These are phyloP conservation scores for Aspergillus novofumigatus DNA, from an alignment of 2,329 filamentous ascomycete species.

Conservation along the genomic window DNA sequence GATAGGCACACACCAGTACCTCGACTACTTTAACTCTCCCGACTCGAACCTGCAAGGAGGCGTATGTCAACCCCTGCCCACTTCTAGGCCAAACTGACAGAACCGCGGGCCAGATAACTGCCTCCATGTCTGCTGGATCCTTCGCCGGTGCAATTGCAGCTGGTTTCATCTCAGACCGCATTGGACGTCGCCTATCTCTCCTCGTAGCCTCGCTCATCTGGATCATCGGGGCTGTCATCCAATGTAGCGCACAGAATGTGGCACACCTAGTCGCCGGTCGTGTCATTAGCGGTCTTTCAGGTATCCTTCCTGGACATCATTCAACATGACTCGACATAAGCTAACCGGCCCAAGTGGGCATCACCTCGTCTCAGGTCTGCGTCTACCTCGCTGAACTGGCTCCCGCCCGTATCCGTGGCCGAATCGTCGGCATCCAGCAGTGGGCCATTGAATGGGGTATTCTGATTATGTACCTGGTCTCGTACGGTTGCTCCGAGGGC, in stretches of 20 bases:
- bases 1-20: slow-evolving; percentile 50
- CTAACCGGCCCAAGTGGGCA: slow-evolving; percentile 27
- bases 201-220: slow-evolving; percentile 32
- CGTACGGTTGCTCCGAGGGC: slow-evolving; percentile 34
- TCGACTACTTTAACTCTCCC: slow-evolving; percentile 52
- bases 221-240: slow-evolving; percentile 32
- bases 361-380: slow-evolving; percentile 42
- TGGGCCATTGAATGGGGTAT: slow-evolving; percentile 44
- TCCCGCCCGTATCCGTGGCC: slow-evolving; percentile 38
- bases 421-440: slow-evolving; percentile 43
- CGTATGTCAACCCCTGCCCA: slow-evolving; percentile 14
- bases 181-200: slow-evolving; percentile 41
- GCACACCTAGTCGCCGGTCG: slow-evolving; percentile 47
- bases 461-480: slow-evolving; percentile 43
- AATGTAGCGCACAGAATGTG: slow-evolving; percentile 29
- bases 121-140: slow-evolving; percentile 67
- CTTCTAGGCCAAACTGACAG: not conserved
- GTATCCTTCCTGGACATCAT: slow-evolving; percentile 1
- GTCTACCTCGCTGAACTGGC: slow-evolving; percentile 45
- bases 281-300: slow-evolving; percentile 38
- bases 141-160: slow-evolving; percentile 56
- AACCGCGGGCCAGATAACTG: slow-evolving; percentile 54
- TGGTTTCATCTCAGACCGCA: slow-evolving; percentile 32
- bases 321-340: not conserved
- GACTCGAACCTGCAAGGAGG: slow-evolving; percentile 36